Base-by-base conservation (phyloP, 805 yeast genomes). In the Yamadazyma phyllophila region DNA sequence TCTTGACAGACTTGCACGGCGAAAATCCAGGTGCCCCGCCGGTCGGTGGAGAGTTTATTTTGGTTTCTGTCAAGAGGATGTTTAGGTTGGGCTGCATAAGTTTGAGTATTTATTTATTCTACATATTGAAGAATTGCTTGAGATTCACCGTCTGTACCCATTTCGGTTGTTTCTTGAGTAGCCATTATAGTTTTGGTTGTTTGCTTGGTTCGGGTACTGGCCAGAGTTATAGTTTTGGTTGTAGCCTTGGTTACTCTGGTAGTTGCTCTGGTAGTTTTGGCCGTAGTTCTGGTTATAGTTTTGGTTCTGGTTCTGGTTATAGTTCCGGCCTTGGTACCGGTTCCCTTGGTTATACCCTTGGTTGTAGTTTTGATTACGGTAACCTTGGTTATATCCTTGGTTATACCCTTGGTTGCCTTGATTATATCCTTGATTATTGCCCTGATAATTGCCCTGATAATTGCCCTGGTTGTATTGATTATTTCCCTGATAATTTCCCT, bases 331-430 rank as follows among this genome's bases (percentile, higher is more conserved):
- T 10, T 29, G 13, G 7, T 29, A 11, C 31, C 13, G 4, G 9
- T 40, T 52, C 50, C 24, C 41, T 47, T 49, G 50, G 7, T 38
- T 46, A 30, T 53, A 44, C 26, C 54, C 39, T 41, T 61, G 56
- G 41, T 56, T 16, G 44, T 26, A 44, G 20, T 51, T 45, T 13
- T 43, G 36, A 16, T 54, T 41, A 13, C 50, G 37, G 7, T 40
- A 20, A 6, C 24, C 24, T 20, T 20, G 24, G 39, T 32, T 15
- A 15, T 44, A 37, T 36, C 43, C 14, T 36, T 42, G 42, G 35
- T 41, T 26, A 26, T 43, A 36, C 14, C 30, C 24, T n/a, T 34
- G 41, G 45, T 32, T 41, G 32, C 50, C 36, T 6, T 20, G 24
- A 45, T 54, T 41, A 27, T 51, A 47, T 33, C 45, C 40, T 14